Evolutionary conservation across 352 stramenopile species (phyloP).

Genomic region (Globisporangium nodosum): DNA sequence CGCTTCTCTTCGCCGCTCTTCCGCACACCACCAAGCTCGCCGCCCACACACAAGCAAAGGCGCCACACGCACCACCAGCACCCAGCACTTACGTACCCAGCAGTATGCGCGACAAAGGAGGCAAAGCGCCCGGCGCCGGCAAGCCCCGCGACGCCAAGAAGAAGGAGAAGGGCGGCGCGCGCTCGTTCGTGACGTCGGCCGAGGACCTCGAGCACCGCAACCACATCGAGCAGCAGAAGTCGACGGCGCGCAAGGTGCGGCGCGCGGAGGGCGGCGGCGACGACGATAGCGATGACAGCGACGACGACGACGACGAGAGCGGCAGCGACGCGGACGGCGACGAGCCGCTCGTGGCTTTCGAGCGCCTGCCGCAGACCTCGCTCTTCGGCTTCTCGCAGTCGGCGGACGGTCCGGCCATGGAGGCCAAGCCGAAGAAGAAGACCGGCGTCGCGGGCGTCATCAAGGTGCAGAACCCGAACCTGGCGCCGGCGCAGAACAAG

Average conservation of each 20-base stretch:
- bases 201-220: conserved; percentile 81
- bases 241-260: conserved; percentile 61
- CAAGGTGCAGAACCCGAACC: conserved; percentile 84
- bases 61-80: not conserved
- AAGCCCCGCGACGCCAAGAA: conserved; percentile 41
- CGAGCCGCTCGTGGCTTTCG: conserved; percentile 57
- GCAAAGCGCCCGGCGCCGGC: conserved; percentile 30
- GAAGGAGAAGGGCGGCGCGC: conserved; percentile 68
- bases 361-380: conserved; percentile 71
- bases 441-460: conserved; percentile 59
- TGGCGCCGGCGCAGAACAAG: conserved; percentile 61
- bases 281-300: conserved; percentile 38
- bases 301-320: conserved; percentile 30
- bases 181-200: conserved; percentile 77
- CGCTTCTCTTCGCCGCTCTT: too few species aligned
- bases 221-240: conserved; percentile 65
- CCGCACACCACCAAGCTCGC: conserved; percentile 3
- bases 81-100: not conserved
- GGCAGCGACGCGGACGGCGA: conserved; percentile 30
- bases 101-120: conserved; percentile 59
- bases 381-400: conserved; percentile 65
- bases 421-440: conserved; percentile 67
- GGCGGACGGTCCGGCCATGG: conserved; percentile 45
- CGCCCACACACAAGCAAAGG: not conserved
- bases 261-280: conserved; percentile 34